Evolutionary conservation across 2,329 filamentous ascomycete species (phyloP), one percentile per base, ranked within the genome.

Genomic region (Aureobasidium sp.): DNA sequence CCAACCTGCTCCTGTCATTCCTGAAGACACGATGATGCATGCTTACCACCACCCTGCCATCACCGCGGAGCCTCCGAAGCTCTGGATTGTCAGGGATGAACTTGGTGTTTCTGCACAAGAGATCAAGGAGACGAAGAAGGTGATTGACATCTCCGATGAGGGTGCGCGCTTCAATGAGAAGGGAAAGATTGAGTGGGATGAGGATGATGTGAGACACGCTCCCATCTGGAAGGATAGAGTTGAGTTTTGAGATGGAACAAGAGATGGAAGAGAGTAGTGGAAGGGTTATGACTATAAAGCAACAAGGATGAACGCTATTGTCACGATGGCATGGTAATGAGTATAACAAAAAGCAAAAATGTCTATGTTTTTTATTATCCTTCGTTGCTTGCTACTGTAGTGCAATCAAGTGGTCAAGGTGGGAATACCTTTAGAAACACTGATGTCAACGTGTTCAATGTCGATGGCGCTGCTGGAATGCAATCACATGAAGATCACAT

Each of bases 41-140:
- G 77, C 77, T 9, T 79, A 72, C 66, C 70, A 77, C 57, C 75
- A 78, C 64, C 77, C 77, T 3, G 75, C 75, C 0, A 70, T 79
- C 40, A 75, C 71, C 1, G 70, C 69, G 6, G 70, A 74, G n/a
- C 70, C 70, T 1, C 76, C 76, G 0, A 69, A 71, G 1, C 65
- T 79, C n/a, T 79, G 77, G 77, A 74, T 79, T 45, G 74, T 75
- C 6, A 69, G 64, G 19, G 77, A 79, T 61, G 71, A 75, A 31
- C 74, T 75, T 67, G 76, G 76, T 1, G 71, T 79, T n/a, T 73
- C 70, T 5, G 67, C 68, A 61, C 70, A 75, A 56, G 76, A 78
- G 64, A 71, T 77, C 24, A 61, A 64, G 22, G 70, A 75, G 33
- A 70, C 70, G 6, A 67, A 67, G 57, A 73, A 73, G 65, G 70